Base-by-base conservation (phyloP, 1,284 basidiomycete species). In the Ustilago loliicola region DNA sequence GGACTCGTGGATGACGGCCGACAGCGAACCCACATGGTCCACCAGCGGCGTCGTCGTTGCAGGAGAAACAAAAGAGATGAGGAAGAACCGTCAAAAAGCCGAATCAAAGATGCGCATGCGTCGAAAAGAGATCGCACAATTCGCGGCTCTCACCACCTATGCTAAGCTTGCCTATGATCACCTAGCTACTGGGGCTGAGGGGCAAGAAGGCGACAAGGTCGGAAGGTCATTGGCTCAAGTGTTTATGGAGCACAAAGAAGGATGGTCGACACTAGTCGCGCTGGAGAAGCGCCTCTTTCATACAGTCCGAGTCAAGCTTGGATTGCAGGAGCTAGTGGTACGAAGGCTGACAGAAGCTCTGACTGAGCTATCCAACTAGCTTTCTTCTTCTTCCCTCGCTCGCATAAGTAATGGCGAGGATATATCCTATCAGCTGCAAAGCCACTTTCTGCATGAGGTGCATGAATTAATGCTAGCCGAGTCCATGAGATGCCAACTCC, bases 51-150 rank as follows among this genome's bases (percentile, higher is more conserved):
- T 53, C 8, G 52, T 65, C 6, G 25, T 64, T 1, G 42, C 57
- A 2, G 61, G 68, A 23, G 68, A 70, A 53, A 70, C 68, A 1
- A 64, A 61, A 23, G 68, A 70, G 58, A 65, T 61, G 68, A 53
- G 68, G 19, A 70, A 70, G 32, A 70, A 70, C 51, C 61, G 68
- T 9, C 68, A 70, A 21, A 65, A 70, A 17, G 61, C 68, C 23
- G 68, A 70, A 42, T 51, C 45, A 34, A 70, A 70, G 53, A 70
- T 70, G 68, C 61, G 68, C 2, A 70, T 70, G 62, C 42, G 62
- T 13, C 56, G 68, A 1, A 70, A 70, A 27, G 68, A 65, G 32
- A 59, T 64, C 23, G 52, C 61, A 0, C 68, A 70, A 29, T 65
- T 70, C 36, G 61, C 68, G 2, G 61, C 62, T 17, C 58, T 70